These are phyloP conservation scores for Brachypodium distachyon DNA, from an alignment of 202 grass and related monocot genomes.

Conservation along the genomic window DNA sequence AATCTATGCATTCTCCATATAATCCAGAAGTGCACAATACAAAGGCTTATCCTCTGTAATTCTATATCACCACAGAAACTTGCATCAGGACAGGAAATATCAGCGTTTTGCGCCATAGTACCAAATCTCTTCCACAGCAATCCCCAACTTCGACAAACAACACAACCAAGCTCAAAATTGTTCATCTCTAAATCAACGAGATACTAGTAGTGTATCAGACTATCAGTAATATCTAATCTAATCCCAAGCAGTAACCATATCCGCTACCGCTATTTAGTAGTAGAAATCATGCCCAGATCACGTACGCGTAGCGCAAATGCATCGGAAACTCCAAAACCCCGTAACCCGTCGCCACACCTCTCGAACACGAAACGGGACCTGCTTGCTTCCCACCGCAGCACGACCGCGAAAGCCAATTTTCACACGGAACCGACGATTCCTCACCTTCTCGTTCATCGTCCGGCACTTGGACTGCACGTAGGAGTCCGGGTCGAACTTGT, in stretches of 20 bases:
- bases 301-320: background rate
- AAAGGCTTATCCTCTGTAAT: too few relatives aligned
- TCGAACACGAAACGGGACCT: background rate
- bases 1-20: background rate
- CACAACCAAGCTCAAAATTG: too few relatives aligned
- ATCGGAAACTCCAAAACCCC: background rate
- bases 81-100: too few relatives aligned
- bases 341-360: background rate
- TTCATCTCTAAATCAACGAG: background rate
- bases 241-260: background rate
- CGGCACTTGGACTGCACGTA: constrained; percentile 99
- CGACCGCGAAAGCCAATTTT: background rate
- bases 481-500: constrained; percentile 91
- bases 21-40: background rate
- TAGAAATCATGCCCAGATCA: background rate
- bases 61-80: too few relatives aligned
- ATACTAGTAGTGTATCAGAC: too few relatives aligned
- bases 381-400: background rate
- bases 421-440: background rate
- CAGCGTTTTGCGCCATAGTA: too few relatives aligned
- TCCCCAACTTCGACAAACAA: too few relatives aligned
- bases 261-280: too few relatives aligned
- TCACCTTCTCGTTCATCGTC: constrained; percentile 86
- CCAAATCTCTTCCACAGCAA: too few relatives aligned
- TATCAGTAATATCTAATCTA: too few relatives aligned